Evolutionary conservation across 228 moss, liverwort and hornwort species (phyloP).

Genomic region (Sphagnum fallax): DNA sequence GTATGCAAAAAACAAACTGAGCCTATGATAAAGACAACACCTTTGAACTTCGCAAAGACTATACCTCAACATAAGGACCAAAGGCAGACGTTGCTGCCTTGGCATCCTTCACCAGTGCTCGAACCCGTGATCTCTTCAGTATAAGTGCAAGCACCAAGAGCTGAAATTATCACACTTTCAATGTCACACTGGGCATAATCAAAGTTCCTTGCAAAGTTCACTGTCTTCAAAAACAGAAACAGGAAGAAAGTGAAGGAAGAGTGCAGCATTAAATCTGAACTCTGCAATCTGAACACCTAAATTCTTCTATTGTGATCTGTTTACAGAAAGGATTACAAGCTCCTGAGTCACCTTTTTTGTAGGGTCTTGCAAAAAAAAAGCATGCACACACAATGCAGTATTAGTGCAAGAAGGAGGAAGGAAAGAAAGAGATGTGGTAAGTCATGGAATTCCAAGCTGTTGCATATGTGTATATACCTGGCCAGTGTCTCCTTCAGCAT

Average conservation of each 20-base stretch:
- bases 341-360: no score
- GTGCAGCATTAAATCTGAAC: not conserved
- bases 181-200: not conserved
- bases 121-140: slow-evolving; percentile 73
- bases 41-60: not conserved
- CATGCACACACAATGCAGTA: not conserved
- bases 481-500: slow-evolving; percentile 92
- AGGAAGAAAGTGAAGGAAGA: not conserved
- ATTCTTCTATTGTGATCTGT: not conserved
- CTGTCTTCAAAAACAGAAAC: not conserved
- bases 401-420: no score
- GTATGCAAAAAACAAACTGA: not conserved
- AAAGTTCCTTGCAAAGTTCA: not conserved
- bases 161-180: slow-evolving; percentile 17
- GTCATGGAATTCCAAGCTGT: no score
- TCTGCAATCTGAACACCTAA: not conserved
- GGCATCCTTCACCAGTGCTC: slow-evolving; percentile 82
- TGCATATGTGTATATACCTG: slow-evolving; percentile 36
- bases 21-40: not conserved
- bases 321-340: not conserved
- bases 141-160: slow-evolving; percentile 80
- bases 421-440: no score
- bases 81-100: slow-evolving; percentile 84
- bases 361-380: no score
- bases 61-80: slow-evolving; percentile 87